A percentile compares a stretch with the other conserved stretches of the same genome.
Conservation (phyloP, 176 grass and related monocot species). For the Phoenix roebelenii region DNA sequence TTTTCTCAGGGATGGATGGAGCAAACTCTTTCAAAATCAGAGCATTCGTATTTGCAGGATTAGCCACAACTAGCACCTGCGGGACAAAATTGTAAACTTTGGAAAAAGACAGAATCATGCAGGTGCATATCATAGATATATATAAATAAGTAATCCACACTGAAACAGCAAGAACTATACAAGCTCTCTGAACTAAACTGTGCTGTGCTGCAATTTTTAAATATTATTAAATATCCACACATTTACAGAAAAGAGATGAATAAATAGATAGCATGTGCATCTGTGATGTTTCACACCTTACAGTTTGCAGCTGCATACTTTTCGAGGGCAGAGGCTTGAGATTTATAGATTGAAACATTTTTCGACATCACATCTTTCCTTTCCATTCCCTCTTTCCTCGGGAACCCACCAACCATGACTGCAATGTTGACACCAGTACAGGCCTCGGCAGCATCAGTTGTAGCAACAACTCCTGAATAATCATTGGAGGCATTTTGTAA, state of each 20-base stretch:
- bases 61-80: constrained; percentile 94
- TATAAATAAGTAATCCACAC: no score
- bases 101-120: no score
- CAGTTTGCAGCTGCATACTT: constrained; percentile 77
- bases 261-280: neutral
- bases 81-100: constrained; percentile 1
- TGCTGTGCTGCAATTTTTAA: no score
- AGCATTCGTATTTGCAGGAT: constrained; percentile 96
- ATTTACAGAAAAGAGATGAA: neutral
- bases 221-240: no score
- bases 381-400: constrained; percentile 97
- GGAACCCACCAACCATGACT: constrained; percentile 98
- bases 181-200: neutral
- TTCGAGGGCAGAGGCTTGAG: constrained; percentile 89
- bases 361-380: constrained; percentile 97
- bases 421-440: constrained; percentile 93
- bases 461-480: constrained; percentile 84
- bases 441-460: constrained; percentile 82
- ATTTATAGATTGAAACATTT: constrained; percentile 98
- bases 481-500: neutral
- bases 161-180: neutral
- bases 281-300: constrained; percentile 40
- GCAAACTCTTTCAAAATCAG: constrained; percentile 97
- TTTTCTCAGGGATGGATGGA: constrained; percentile 88
- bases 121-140: no score